Evolutionary conservation across 2,329 filamentous ascomycete genomes (phyloP).

Genomic region (Ophiostoma perfectum): DNA sequence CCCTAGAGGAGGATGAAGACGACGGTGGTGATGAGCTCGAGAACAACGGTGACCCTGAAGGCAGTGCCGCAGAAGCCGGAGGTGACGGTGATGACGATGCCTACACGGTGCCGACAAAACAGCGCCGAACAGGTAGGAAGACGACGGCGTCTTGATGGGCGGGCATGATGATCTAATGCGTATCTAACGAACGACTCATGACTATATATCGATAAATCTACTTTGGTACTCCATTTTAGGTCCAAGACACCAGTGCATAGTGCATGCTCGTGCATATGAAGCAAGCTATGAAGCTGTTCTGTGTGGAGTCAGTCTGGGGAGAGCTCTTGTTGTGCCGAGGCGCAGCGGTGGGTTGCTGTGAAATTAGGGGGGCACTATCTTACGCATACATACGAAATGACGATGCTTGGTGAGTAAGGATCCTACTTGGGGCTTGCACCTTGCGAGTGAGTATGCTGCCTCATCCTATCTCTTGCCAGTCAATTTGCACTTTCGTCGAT

Average conservation of each 20-base stretch:
- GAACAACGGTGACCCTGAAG: neutral
- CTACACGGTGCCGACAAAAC: constrained; percentile 6
- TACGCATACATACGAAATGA: too few relatives aligned
- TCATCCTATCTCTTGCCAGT: too few relatives aligned
- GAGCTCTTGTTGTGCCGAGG: constrained; percentile 7
- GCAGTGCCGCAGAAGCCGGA: constrained; percentile 22
- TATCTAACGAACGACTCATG: neutral
- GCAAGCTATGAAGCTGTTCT: neutral
- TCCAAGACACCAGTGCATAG: neutral
- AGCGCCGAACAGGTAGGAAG: constrained; percentile 23
- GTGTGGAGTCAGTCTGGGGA: constrained; percentile 1
- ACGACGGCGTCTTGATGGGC: neutral
- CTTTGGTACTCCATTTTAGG: neutral
- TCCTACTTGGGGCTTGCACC: too few relatives aligned
- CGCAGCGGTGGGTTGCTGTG: neutral
- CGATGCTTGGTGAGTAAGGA: too few relatives aligned
- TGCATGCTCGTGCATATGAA: neutral
- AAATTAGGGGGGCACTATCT: neutral
- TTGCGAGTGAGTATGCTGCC: too few relatives aligned
- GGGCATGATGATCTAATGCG: neutral
- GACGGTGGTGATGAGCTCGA: constrained; percentile 22
- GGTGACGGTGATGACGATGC: constrained; percentile 15
- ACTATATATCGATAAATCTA: neutral
- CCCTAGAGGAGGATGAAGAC: constrained; percentile 1
- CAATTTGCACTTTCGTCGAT: too few relatives aligned